Base-by-base conservation (phyloP, 208 protist genomes). In the Eutreptiella sp. region DNA sequence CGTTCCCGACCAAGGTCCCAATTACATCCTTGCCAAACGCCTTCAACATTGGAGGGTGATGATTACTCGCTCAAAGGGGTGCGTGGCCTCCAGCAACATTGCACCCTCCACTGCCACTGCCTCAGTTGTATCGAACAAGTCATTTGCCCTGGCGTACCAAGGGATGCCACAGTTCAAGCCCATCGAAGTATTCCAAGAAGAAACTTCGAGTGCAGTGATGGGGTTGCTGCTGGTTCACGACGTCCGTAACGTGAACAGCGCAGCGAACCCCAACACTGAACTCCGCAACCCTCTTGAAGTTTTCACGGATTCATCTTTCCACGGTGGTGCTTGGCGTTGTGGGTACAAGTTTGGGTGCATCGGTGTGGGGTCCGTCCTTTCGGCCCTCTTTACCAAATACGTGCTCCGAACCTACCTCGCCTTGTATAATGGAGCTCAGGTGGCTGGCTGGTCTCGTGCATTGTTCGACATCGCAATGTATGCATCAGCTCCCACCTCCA, bases 41-140 rank as follows among this genome's bases (percentile, higher is more conserved):
- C 39, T 73, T 24, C 71, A 76, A 46, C 62, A 73, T 23, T 76
- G 71, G 71, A n/a, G 71, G 9, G 69, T 63, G 24, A 46, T 76
- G 16, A 5, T 74, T 16, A 27, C 48, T 4, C 39, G 62, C 19
- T 11, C 27, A 26, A 23, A 63, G 29, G 58, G 67, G 1, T 66
- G 21, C 52, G 29, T 7, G 19, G 67, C 69, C 9, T 54, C 36
- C 11, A 57, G 31, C 50, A 57, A 57, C 50, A 57, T 57, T 33
- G 50, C 50, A n/a, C 50, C 50, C 31, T 57, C 50, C 7, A 57
- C 50, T n/a, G 50, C 50, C 14, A 57, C 50, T 16, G 43, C 28
- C n/a, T 9, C 43, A 48, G 50, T 57, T 32, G 50, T 57, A n/a
- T 41, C 31, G 31, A 57, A 57, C 50, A 57, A 33, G 36, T 7